Conservation (phyloP, 257 asterid genomes). For the Agastache rugosa region DNA sequence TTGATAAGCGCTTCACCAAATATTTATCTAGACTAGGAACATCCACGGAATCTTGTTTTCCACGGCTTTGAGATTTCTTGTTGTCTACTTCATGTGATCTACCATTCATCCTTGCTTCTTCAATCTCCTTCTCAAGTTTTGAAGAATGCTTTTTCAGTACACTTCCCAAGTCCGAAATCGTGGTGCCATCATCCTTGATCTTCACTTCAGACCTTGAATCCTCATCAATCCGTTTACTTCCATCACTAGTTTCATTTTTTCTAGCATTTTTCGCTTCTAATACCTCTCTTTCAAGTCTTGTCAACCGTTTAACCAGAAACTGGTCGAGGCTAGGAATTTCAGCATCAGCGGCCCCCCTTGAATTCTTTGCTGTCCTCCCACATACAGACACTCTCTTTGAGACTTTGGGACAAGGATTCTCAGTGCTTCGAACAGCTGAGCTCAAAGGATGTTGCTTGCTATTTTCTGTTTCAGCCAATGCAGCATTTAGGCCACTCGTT, state of each 20-base stretch:
- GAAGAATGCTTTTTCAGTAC: constrained; percentile 56
- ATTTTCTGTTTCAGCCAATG: constrained; percentile 57
- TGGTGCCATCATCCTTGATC: constrained; percentile 31
- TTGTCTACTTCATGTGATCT: constrained; percentile 33
- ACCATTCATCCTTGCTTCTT: constrained; percentile 48
- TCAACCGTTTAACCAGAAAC: constrained; percentile 80
- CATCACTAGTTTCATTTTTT: constrained; percentile 47
- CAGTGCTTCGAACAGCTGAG: constrained; percentile 9
- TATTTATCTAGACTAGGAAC: constrained; percentile 75
- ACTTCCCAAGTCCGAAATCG: constrained; percentile 59
- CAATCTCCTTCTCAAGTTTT: constrained; percentile 72
- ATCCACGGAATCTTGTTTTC: constrained; percentile 38
- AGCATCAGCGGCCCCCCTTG: constrained; percentile 35
- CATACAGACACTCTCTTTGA: constrained; percentile 40
- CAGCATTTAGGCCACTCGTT: constrained; percentile 88
- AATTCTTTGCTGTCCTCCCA: constrained; percentile 41
- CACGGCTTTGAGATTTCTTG: constrained; percentile 37
- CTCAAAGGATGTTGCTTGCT: constrained; percentile 35
- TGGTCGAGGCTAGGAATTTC: constrained; percentile 84
- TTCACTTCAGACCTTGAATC: constrained; percentile 37
- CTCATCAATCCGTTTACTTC: constrained; percentile 36
- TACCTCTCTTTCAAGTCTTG: constrained; percentile 92
- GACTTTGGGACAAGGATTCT: constrained; percentile 39
- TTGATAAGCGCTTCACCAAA: constrained; percentile 71
- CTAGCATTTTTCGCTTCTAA: constrained; percentile 78